phyloP scores from a whole-genome alignment of 306 rosid species.

The Dryas drummondii region DNA sequence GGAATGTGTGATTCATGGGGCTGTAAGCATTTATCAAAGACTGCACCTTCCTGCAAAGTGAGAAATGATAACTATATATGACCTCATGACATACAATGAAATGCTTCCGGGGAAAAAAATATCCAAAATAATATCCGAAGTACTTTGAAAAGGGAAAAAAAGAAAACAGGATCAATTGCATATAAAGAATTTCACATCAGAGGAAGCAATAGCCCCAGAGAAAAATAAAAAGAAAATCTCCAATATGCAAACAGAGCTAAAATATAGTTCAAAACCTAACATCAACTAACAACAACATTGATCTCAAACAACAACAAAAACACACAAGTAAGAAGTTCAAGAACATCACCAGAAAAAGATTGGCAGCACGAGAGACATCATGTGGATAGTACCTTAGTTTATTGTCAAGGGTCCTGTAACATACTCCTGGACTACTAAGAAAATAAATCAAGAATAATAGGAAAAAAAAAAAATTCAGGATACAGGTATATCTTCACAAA shows the following conservation, averaged over 20 bases:
- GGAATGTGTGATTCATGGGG: slow-evolving; percentile 98
- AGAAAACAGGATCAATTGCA: not conserved
- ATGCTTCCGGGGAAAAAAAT: not conserved
- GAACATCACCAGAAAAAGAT: slow-evolving; percentile 73
- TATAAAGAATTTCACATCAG: not conserved
- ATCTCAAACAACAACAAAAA: slow-evolving; percentile 12
- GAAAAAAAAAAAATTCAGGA: slow-evolving; percentile 41
- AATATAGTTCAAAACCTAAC: not conserved
- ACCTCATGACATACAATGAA: not conserved
- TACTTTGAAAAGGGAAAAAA: not conserved
- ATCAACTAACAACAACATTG: not conserved
- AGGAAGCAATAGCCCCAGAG: not conserved
- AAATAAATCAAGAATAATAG: slow-evolving; percentile 9
- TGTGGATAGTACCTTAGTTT: slow-evolving; percentile 80
- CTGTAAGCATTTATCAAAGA: slow-evolving; percentile 65
- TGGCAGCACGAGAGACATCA: slow-evolving; percentile 88
- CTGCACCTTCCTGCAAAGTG: slow-evolving; percentile 71
- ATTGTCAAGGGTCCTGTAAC: slow-evolving; percentile 58
- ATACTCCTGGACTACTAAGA: slow-evolving; percentile 9
- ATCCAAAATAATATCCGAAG: not conserved
- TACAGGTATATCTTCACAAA: slow-evolving; percentile 91
- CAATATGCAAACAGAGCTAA: not conserved
- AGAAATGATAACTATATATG: not conserved
- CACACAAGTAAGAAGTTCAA: slow-evolving; percentile 14
- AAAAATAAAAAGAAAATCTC: not conserved